Percentiles rank a stretch among this genome's conserved stretches.
Evolutionary conservation across 139 green algal species (phyloP).

Genomic region (Zygnema circumcarinatum): DNA sequence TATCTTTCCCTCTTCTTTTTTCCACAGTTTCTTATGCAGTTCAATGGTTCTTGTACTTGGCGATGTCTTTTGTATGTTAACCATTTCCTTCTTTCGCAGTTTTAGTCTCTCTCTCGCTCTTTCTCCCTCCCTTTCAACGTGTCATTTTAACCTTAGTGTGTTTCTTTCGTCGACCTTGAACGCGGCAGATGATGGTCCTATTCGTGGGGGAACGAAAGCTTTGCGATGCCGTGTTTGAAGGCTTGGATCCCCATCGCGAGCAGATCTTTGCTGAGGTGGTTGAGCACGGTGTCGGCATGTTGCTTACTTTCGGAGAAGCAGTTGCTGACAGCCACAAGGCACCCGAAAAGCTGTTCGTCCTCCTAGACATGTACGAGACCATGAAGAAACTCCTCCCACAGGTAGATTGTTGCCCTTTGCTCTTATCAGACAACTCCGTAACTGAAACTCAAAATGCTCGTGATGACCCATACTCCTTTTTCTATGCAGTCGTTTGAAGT

Average conservation of each 20-base stretch:
- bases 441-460: neutral
- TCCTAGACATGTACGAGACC: conserved; percentile 62
- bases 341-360: conserved; percentile 59
- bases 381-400: conserved; percentile 42
- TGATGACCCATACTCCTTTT: neutral
- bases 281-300: conserved; percentile 25
- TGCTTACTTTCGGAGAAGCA: conserved; percentile 45
- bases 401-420: too few relatives aligned
- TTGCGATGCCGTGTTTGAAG: conserved; percentile 41
- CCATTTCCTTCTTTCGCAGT: too few relatives aligned
- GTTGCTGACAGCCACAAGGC: conserved; percentile 29
- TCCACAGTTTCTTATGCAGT: too few relatives aligned
- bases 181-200: conserved; percentile 56
- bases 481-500: too few relatives aligned
- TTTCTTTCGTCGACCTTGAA: too few relatives aligned
- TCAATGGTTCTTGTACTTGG: too few relatives aligned
- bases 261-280: conserved; percentile 33
- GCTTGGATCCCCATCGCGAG: conserved; percentile 44
- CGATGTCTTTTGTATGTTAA: too few relatives aligned
- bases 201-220: conserved; percentile 44
- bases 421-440: neutral
- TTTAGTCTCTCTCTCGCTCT: too few relatives aligned
- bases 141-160: too few relatives aligned
- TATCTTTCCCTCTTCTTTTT: too few relatives aligned
- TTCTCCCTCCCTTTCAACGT: too few relatives aligned